These are phyloP conservation scores for Actinomucor elegans DNA, from an alignment of 371 early-diverging fungal species.

Conservation along the genomic window DNA sequence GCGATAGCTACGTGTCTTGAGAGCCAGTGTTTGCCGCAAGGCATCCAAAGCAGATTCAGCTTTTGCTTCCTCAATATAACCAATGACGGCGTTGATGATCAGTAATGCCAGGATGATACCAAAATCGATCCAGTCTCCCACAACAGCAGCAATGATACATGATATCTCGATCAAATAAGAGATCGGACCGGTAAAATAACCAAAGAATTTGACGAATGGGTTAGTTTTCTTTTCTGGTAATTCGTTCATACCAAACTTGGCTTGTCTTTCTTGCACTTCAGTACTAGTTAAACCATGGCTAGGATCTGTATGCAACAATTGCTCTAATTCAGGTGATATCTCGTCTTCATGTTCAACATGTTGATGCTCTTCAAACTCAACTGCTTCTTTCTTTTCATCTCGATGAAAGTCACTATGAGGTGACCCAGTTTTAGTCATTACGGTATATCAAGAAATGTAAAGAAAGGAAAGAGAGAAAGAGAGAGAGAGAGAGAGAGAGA, in stretches of 20 bases:
- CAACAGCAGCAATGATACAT: conserved; percentile 69
- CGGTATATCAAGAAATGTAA: conserved; percentile 2
- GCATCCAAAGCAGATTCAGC: conserved; percentile 89
- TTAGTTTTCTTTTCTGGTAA: conserved; percentile 80
- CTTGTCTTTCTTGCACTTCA: conserved; percentile 58
- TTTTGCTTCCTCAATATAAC: conserved; percentile 84
- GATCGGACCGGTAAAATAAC: conserved; percentile 91
- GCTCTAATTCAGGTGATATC: conserved; percentile 69
- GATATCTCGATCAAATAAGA: conserved; percentile 85
- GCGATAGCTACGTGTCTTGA: conserved; percentile 76
- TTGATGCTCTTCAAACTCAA: conserved; percentile 30
- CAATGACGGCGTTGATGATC: conserved; percentile 86
- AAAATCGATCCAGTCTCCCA: conserved; percentile 83
- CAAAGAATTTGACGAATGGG: conserved; percentile 80
- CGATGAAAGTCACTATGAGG: not conserved
- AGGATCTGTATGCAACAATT: conserved; percentile 67
- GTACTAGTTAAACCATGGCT: conserved; percentile 56
- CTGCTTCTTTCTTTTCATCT: conserved; percentile 18
- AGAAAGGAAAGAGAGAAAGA: not conserved
- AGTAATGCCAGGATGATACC: conserved; percentile 82
- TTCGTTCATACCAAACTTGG: conserved; percentile 67
- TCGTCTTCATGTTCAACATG: conserved; percentile 51
- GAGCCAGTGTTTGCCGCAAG: conserved; percentile 84
- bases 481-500: not conserved
- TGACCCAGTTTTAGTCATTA: not conserved